Evolutionary conservation across 169 alveolate species (phyloP).

Genomic region (Perkinsus olseni): DNA sequence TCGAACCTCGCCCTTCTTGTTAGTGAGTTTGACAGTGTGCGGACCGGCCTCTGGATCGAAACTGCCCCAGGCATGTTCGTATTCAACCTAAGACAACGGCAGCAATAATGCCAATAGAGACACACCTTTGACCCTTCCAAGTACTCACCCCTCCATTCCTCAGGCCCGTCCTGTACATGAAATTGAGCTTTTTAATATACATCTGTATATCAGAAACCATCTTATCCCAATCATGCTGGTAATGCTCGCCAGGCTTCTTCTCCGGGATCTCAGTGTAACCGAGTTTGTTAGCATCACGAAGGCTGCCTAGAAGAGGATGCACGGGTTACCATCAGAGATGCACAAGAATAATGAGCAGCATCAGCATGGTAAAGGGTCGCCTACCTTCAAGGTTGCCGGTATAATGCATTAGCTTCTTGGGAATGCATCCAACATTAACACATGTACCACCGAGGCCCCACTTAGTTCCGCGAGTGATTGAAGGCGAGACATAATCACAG

Average conservation of each 20-base stretch:
- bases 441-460: slow-evolving; percentile 91
- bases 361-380: not conserved
- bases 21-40: not conserved
- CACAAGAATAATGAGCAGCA: not conserved
- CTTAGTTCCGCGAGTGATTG: not conserved
- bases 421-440: slow-evolving; percentile 98
- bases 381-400: slow-evolving; percentile 69
- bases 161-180: slow-evolving; percentile 80
- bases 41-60: not conserved
- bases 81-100: not conserved
- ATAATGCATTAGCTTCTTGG: slow-evolving; percentile 95
- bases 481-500: not conserved
- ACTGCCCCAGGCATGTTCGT: not conserved
- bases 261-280: slow-evolving; percentile 22
- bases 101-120: slow-evolving; percentile 7
- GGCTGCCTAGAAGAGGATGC: no score
- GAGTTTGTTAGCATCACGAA: not conserved
- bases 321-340: no score
- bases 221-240: slow-evolving; percentile 68
- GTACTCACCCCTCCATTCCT: slow-evolving; percentile 20
- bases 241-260: slow-evolving; percentile 33
- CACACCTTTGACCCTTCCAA: not conserved
- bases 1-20: slow-evolving; percentile 42
- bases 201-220: slow-evolving; percentile 71
- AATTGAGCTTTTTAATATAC: slow-evolving; percentile 81